Base-by-base conservation (phyloP, 176 grass and related monocot species). In the Thalia dealbata region DNA sequence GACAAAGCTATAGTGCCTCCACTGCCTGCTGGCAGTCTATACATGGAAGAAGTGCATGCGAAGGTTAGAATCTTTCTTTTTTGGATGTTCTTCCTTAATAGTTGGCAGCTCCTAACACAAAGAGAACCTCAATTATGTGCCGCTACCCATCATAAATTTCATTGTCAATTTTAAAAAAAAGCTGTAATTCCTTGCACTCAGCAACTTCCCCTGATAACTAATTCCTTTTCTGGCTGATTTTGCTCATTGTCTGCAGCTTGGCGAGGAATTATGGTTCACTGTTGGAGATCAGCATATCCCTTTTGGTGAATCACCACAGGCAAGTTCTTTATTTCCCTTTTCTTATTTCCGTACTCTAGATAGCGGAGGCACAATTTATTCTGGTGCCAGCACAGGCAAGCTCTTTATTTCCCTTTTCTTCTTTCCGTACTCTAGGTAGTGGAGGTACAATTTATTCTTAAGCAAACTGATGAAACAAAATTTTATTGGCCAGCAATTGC, bases 291-390 rank as follows among this genome's bases (percentile, higher is more conserved):
- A 99, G n/a, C 83, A 81, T 79, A 91, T 99, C 77, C 87, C 90
- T 81, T 99, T 99, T 26, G 95, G 90, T 83, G 85, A 90, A 82
- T 99, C 95, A 52, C 95, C 95, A 35, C 95, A 99, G 88, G 95
- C 69, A 46, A 75, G 38, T 65, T 41, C 71, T 14, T 28, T 30
- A 56, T 68, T 70, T 2, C 4, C n/a, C n/a, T 51, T 18, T 3
- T 23, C 6, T n/a, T 58, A 14, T 74, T 32, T 38, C 11, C 15
- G 48, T 69, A n/a, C 15, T 68, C 26, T 46, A 23, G 18, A 13
- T 72, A 27, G 43, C 27, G 48, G 1, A 51, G 43, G 69, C 23
- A n/a, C n/a, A 27, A 18, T 6, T 30, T 14, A 10, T 41, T 38
- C 32, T 4, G 95, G 90, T 83, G 85, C 95, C 95, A 52, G 90